phyloP scores from a whole-genome alignment of 371 early-diverging fungal genomes.

The Mucor irregularis region DNA sequence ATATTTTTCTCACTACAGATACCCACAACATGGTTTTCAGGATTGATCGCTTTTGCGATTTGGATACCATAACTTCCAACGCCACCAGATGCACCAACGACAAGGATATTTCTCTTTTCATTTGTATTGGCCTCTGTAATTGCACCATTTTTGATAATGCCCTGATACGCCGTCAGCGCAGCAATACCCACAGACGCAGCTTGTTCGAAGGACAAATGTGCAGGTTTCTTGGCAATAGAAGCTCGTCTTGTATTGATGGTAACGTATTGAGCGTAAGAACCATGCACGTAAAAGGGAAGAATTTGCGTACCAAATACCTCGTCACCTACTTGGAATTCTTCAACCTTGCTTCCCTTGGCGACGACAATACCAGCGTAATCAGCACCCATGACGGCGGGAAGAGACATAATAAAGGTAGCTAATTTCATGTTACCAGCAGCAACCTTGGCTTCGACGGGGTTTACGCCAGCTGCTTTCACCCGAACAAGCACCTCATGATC shows the following conservation, averaged over 20 bases:
- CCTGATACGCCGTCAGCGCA: slow-evolving; percentile 38
- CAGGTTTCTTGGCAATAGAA: slow-evolving; percentile 45
- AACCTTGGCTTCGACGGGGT: slow-evolving; percentile 62
- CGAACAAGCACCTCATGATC: slow-evolving; percentile 48
- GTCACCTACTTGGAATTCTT: slow-evolving; percentile 45
- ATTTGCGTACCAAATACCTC: slow-evolving; percentile 45
- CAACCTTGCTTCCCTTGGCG: slow-evolving; percentile 33
- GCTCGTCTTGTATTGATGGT: slow-evolving; percentile 13
- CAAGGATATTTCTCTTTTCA: slow-evolving; percentile 25
- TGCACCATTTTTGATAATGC: slow-evolving; percentile 18
- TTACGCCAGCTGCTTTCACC: slow-evolving; percentile 58
- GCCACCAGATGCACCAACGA: slow-evolving; percentile 64
- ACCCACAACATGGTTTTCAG: slow-evolving; percentile 55
- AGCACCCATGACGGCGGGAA: slow-evolving; percentile 39
- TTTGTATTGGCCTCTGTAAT: background rate
- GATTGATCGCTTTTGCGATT: slow-evolving; percentile 48
- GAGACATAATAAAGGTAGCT: background rate
- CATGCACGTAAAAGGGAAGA: slow-evolving; percentile 22
- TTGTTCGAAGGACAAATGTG: slow-evolving; percentile 40
- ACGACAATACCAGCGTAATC: slow-evolving; percentile 49
- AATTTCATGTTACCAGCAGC: slow-evolving; percentile 22
- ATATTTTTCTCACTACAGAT: slow-evolving; percentile 56
- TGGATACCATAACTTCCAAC: slow-evolving; percentile 65
- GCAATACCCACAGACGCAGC: slow-evolving; percentile 45
- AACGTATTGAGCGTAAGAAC: slow-evolving; percentile 52